Base-by-base conservation (phyloP, 768 basidiomycete genomes). In the Pulveroboletus sp. region DNA sequence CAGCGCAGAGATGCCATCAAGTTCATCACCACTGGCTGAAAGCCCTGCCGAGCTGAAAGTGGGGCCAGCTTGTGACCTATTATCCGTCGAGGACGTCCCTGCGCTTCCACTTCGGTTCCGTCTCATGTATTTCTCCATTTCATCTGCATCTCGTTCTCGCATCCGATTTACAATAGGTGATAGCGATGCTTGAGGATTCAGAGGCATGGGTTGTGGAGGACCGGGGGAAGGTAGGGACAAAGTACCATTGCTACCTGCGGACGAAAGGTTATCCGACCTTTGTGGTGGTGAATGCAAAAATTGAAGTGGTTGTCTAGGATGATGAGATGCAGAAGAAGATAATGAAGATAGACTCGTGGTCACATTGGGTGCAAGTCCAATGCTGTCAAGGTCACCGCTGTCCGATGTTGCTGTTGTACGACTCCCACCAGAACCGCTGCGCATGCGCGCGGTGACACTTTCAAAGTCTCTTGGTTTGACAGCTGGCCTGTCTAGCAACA, bases 51-150 rank as follows among this genome's bases (percentile, higher is more conserved):
- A 78, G 32, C 78, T 60, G 12, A 72, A 75, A 29, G 51, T 57
- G 40, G 73, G 74, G 20, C 78, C 80, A 62, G 78, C 61, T 61
- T 81, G 79, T 7, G 85, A 86, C 63, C 73, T 80, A 55, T 76
- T 81, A 58, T 89, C 86, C 13, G 85, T 85, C 1, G 86, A 87
- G 17, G 84, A 76, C 22, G 83, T 84, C 37, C 80, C 82, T 47
- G 76, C 82, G 59, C 88, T 89, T 43, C 86, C 89, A 62, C 89
- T 92, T 49, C 90, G 80, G 71, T 87, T 88, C 49, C 90, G 79
- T 53, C 79, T 75, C 64, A 89, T 74, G 63, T 90, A 93, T 60
- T 90, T 88, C 65, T 90, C 89, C 76, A 87, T 89, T 31, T 90
- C 91, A 63, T 86, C 86, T 17, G 89, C 89, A 63, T 93, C 90